Conservation (phyloP, 2,329 filamentous ascomycete genomes). For the Arachnomyces sp. region DNA sequence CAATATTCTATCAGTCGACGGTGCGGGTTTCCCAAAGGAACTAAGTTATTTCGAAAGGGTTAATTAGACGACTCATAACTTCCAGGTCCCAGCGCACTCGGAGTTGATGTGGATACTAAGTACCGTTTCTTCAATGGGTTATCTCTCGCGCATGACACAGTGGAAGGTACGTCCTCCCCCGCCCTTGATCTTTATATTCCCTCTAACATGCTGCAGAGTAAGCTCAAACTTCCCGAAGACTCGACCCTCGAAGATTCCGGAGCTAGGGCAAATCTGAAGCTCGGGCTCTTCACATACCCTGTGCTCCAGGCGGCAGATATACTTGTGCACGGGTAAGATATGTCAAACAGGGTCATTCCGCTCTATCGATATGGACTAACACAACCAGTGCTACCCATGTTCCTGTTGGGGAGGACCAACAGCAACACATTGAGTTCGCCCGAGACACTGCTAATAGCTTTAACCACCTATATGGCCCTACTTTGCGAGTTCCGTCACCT, state of each 20-base stretch:
- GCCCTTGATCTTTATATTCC: slow-evolving; percentile 1
- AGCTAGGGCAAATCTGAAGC: slow-evolving; percentile 59
- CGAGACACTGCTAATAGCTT: slow-evolving; percentile 80
- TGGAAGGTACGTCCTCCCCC: slow-evolving; percentile 64
- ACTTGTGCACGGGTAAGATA: slow-evolving; percentile 62
- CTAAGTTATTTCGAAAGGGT: neutral
- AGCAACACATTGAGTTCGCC: slow-evolving; percentile 88
- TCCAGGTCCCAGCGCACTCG: slow-evolving; percentile 63
- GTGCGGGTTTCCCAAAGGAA: slow-evolving; percentile 38
- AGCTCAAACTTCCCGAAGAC: slow-evolving; percentile 56
- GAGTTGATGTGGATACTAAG: slow-evolving; percentile 97
- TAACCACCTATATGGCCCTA: slow-evolving; percentile 60
- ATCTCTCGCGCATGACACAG: slow-evolving; percentile 96
- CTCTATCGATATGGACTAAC: slow-evolving; percentile 12
- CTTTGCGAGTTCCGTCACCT: slow-evolving; percentile 61
- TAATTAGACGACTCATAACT: slow-evolving; percentile 7
- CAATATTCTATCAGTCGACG: slow-evolving; percentile 73
- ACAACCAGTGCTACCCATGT: slow-evolving; percentile 70
- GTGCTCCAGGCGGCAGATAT: slow-evolving; percentile 94
- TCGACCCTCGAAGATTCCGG: slow-evolving; percentile 49
- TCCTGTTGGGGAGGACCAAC: slow-evolving; percentile 92
- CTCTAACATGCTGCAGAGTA: slow-evolving; percentile 48
- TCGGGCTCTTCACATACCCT: slow-evolving; percentile 91
- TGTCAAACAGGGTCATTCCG: neutral
- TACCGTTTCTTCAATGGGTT: slow-evolving; percentile 83